Base-by-base conservation (phyloP, 257 asterid genomes). In the Lantana camara region DNA sequence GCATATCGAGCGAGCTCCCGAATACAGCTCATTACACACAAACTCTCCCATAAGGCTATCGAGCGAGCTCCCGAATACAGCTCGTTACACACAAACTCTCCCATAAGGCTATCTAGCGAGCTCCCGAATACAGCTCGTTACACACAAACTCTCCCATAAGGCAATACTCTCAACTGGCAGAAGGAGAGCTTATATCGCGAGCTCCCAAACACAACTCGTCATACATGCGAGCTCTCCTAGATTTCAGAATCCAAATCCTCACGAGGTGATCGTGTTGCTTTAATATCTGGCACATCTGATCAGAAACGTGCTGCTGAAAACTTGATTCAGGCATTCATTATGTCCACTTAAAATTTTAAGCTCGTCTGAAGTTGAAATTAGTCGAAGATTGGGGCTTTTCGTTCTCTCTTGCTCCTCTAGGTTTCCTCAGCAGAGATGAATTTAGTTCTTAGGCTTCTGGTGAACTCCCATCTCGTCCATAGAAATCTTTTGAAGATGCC, bases 291-390 rank as follows among this genome's bases (percentile, higher is more conserved):
- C 60, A 87, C 94, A 57, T n/a, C 81, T 45, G 98, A 89, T 48
- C 90, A 92, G 85, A 87, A 92, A 83, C 95, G 88, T 41, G 72
- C 95, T 47, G 98, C 98, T 66, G 96, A 92, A 82, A 92, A 87
- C 84, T 73, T 92, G 88, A 83, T 92, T 72, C 96, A 80, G 82
- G 97, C 97, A 63, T 92, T 92, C 78, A 92, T 92, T 65, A 85
- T 92, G 97, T 75, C 97, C 72, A 83, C 97, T 48, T 92, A 80
- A 72, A 77, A 66, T 54, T 24, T 60, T 50, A 69, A 27, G 42
- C 64, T 51, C 67, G 17, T 61, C n/a, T 67, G 71, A 75, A 74
- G 81, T 72, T 41, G 64, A 71, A 67, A 27, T 67, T 61, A 35
- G 73, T 68, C 60, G 69, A 20, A 35, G 27, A 47, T 50, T 30